Evolutionary conservation across 345 rosid species (phyloP), one percentile per base, ranked within the genome.

Genomic region (Conringia planisiliqua): DNA sequence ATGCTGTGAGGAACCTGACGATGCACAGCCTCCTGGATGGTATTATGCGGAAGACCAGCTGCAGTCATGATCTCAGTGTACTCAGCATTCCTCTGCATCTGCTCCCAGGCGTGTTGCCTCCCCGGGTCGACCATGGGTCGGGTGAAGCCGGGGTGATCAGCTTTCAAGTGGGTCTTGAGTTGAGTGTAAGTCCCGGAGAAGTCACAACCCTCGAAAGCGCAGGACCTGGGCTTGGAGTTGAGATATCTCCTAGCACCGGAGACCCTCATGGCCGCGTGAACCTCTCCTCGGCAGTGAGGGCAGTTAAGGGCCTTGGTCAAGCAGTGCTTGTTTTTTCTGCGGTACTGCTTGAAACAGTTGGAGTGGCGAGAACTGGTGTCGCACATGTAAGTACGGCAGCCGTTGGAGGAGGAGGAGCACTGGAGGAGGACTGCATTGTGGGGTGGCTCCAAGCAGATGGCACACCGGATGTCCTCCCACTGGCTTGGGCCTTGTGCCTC

Each of bases 351-450:
- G 51, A 85, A 95, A 79, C 97, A 93, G 66, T 93, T 91, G 22
- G 98, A 93, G 74, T 87, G 92, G 3, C 93, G 89, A 66, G 79
- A 81, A 76, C 96, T 91, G 14, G 98, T 93, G 73, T 90, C 96
- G 70, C 98, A 93, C 92, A 93, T 91, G 77, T 88, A 93, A 52
- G 98, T 89, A 35, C 89, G 94, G 56, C 98, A 93, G 40, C 97
- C 97, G 48, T 82, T 89, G 58, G 85, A 87, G 62, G 86, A 83
- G 50, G 96, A 89, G 65, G 97, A 88, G 75, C 97, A 93, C n/a
- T 85, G 87, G 35, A 93, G 83, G 71, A 89, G 94, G 80, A 93
- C 91, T 39, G 94, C 98, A 67, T 91, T 89, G 74, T 93, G 98
- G 0, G 98, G 98, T 35, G 81, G 83, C 76, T 93, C 97, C 87